Base-by-base conservation (phyloP, 169 alveolate genomes). In the Eimeria zaria region DNA sequence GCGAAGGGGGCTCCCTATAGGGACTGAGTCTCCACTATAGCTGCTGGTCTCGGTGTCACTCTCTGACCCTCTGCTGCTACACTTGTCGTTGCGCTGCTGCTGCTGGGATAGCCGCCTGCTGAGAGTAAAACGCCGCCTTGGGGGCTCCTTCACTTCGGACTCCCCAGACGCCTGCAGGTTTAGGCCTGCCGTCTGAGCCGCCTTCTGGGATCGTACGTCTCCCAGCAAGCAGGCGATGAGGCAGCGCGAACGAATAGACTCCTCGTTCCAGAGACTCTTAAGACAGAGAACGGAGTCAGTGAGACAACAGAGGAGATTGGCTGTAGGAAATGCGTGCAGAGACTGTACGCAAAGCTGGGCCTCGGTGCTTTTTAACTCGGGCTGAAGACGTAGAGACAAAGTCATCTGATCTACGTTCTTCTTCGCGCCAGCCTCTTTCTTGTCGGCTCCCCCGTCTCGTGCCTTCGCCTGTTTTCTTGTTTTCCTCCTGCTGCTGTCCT, bases 281-380 rank as follows among this genome's bases (percentile, higher is more conserved):
- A 85, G 58, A n/a, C 92, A 85, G 1, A 93, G 58, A 30, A 88
- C 92, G 3, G 89, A 53, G 64, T 93, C 96, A 12, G 96, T 81
- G 1, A 93, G 64, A 33, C 93, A 81, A 53, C 94, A 64, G 60
- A 74, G 62, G 67, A 93, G 89, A 12, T 87, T 53, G 24, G 89
- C 96, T 1, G 96, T 93, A 22, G 96, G 96, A n/a, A 93, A 93
- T 22, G 89, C 80, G 62, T 93, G 96, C 39, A 93, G 30, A 0
- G 96, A 93, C 55, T 74, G 87, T 44, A 93, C 55, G 30, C 88
- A 80, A 3, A 81, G 51, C 69, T 78, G 88, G 60, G 91, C 96
- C 39, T 91, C 91, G 8, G 87, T 74, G 58, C 62, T 44, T n/a
- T 80, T 58, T 46, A 14, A 14, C 33, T 78, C 96, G 30, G 96